These are phyloP conservation scores for Solanum hybrid DNA, from an alignment of 305 asterid species.

Conservation along the genomic window DNA sequence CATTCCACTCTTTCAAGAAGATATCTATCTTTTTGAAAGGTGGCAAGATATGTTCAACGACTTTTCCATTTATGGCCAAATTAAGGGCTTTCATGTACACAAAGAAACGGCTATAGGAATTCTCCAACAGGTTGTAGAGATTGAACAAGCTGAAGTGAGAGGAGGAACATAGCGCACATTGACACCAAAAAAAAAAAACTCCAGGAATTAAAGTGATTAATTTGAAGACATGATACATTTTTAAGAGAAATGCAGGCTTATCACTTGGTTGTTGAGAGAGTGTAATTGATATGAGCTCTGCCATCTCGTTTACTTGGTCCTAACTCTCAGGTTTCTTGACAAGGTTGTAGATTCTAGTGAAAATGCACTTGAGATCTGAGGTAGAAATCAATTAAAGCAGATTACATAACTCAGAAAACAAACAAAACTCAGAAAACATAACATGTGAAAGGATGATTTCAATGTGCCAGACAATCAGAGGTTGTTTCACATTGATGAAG, in stretches of 20 bases:
- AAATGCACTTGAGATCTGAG: conserved; percentile 72
- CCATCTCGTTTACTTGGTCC: conserved; percentile 65
- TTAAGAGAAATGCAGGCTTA: conserved; percentile 62
- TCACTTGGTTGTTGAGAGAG: conserved; percentile 61
- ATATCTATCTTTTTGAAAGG: too few species aligned
- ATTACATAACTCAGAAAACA: neutral
- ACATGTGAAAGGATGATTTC: too few species aligned
- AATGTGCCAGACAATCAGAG: too few species aligned
- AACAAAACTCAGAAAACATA: neutral
- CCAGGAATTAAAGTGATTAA: neutral
- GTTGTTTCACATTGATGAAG: too few species aligned
- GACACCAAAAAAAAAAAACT: neutral
- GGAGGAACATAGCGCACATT: conserved; percentile 1
- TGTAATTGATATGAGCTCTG: conserved; percentile 67
- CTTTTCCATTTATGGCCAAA: too few species aligned
- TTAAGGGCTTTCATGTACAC: too few species aligned
- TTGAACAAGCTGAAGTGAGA: too few species aligned
- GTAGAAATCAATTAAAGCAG: neutral
- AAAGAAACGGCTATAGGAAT: too few species aligned
- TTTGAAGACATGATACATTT: conserved; percentile 39
- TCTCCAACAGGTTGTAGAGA: too few species aligned
- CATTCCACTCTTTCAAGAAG: too few species aligned
- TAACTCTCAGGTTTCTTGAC: conserved; percentile 65
- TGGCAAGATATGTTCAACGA: too few species aligned
- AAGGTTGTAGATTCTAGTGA: conserved; percentile 71